These are phyloP conservation scores for Talaromyces sp. DNA, from an alignment of 2,329 filamentous ascomycete genomes.

Conservation along the genomic window DNA sequence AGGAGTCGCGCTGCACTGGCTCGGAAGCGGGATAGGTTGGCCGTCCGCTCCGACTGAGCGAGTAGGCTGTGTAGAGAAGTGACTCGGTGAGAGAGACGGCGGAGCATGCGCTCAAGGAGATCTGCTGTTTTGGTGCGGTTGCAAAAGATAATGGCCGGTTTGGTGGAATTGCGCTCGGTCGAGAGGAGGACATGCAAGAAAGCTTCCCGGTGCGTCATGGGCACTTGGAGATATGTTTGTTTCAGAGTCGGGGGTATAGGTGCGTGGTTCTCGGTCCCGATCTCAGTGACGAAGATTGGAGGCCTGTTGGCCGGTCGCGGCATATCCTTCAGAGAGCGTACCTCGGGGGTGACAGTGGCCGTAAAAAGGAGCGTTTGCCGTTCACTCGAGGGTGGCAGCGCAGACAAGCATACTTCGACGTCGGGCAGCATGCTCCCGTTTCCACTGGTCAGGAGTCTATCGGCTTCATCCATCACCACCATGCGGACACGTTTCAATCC, in stretches of 20 bases:
- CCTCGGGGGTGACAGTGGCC: constrained; percentile 89
- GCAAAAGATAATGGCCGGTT: constrained; percentile 86
- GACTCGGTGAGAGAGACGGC: constrained; percentile 80
- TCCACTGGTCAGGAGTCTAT: constrained; percentile 72
- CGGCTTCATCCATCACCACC: constrained; percentile 93
- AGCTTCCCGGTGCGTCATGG: constrained; percentile 88
- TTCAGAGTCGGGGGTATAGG: constrained; percentile 73
- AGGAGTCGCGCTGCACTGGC: constrained; percentile 83
- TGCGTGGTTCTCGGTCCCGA: constrained; percentile 65
- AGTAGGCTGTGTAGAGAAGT: constrained; percentile 87
- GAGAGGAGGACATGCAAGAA: constrained; percentile 86
- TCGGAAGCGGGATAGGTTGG: constrained; percentile 87
- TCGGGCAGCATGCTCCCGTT: constrained; percentile 91
- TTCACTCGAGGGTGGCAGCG: constrained; percentile 69
- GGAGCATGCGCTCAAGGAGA: constrained; percentile 80
- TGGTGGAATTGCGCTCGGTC: constrained; percentile 69
- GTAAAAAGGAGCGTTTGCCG: constrained; percentile 96
- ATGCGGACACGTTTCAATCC: constrained; percentile 74
- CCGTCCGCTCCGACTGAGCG: constrained; percentile 75
- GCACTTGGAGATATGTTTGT: constrained; percentile 83
- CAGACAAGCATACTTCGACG: constrained; percentile 79
- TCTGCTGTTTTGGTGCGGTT: constrained; percentile 88
- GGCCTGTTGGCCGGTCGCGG: constrained; percentile 64
- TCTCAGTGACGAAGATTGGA: constrained; percentile 83
- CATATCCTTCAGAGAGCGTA: constrained; percentile 77